Evolutionary conservation across 495 filamentous ascomycete genomes (phyloP).

Genomic region (Penicillium pancosmium): DNA sequence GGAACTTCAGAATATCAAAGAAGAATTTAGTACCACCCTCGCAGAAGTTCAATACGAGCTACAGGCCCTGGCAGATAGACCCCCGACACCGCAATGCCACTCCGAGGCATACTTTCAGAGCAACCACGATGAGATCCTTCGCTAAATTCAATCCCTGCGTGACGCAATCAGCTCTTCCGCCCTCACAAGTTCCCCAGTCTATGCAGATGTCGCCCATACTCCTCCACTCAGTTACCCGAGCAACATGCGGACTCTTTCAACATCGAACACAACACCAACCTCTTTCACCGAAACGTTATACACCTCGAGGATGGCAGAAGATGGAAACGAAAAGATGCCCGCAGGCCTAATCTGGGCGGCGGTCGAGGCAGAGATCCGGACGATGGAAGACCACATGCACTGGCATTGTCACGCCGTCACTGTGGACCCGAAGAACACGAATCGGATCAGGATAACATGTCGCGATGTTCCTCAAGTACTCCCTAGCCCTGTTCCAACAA

Average conservation of each 20-base stretch:
- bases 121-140: conserved; percentile 20
- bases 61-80: conserved; percentile 17
- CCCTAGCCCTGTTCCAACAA: too few species aligned
- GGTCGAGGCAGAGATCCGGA: conserved; percentile 32
- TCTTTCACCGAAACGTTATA: conserved; percentile 25
- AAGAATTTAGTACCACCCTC: conserved; percentile 22
- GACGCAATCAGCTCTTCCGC: conserved; percentile 15
- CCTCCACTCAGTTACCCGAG: conserved; percentile 23
- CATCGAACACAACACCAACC: conserved; percentile 21
- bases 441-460: conserved; percentile 31
- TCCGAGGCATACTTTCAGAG: conserved; percentile 11
- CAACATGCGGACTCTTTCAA: conserved; percentile 20
- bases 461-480: too few species aligned
- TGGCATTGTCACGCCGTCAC: conserved; percentile 35
- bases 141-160: conserved; percentile 24
- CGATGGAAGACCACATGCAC: conserved; percentile 22
- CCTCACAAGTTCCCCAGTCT: conserved; percentile 16
- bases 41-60: conserved; percentile 19
- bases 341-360: conserved; percentile 29
- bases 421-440: conserved; percentile 22
- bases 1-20: conserved; percentile 23
- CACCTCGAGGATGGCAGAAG: too few species aligned
- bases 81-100: conserved; percentile 16
- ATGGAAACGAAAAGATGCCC: conserved; percentile 23
- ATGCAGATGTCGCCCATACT: conserved; percentile 26